phyloP scores from a whole-genome alignment of 768 basidiomycete species.

The Asterophora lycoperdoides region DNA sequence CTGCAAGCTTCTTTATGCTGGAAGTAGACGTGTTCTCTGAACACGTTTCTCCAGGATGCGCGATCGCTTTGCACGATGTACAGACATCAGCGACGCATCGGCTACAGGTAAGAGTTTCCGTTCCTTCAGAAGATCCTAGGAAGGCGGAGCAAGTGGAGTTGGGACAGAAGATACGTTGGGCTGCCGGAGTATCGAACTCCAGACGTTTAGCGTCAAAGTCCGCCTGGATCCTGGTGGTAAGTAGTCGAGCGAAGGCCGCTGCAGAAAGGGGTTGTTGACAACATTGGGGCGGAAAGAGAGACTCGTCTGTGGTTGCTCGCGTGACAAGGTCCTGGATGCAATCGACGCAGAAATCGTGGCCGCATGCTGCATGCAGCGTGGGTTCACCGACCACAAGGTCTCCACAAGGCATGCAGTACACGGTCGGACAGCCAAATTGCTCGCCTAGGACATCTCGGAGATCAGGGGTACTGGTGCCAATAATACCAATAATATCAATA shows the following conservation, averaged over 20 bases:
- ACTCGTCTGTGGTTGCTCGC: constrained; percentile 43
- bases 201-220: constrained; percentile 37
- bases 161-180: constrained; percentile 49
- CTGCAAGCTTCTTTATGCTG: constrained; percentile 42
- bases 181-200: constrained; percentile 42
- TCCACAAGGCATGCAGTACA: constrained; percentile 14
- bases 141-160: constrained; percentile 48
- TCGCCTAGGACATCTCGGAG: constrained; percentile 9
- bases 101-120: constrained; percentile 25
- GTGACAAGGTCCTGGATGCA: constrained; percentile 41
- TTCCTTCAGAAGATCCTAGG: constrained; percentile 37
- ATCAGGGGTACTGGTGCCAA: constrained; percentile 3
- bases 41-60: constrained; percentile 41
- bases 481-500: background rate
- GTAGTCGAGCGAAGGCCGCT: constrained; percentile 22
- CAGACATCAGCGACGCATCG: constrained; percentile 41
- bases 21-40: constrained; percentile 36
- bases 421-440: constrained; percentile 13
- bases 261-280: constrained; percentile 37
- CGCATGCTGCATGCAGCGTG: constrained; percentile 39
- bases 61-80: constrained; percentile 41
- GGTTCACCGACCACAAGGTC: constrained; percentile 20
- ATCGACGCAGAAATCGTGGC: constrained; percentile 42
- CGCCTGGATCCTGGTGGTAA: constrained; percentile 23
- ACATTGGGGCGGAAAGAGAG: constrained; percentile 49